phyloP scores from a whole-genome alignment of 2,329 filamentous ascomycete species.

The Alternaria hordeiaustralica region DNA sequence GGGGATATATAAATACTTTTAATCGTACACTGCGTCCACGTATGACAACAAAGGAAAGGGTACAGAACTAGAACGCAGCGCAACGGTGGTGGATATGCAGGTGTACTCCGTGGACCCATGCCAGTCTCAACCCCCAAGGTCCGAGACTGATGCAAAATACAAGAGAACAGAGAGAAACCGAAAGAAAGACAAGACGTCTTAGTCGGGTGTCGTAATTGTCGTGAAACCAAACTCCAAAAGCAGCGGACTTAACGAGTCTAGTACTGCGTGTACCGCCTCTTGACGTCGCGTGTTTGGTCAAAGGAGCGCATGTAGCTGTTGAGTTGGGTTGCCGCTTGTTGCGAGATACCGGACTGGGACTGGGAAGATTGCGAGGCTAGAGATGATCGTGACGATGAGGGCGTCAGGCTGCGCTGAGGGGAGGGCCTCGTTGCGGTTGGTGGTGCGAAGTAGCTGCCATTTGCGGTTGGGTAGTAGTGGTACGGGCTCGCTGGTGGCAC shows the following conservation, averaged over 20 bases:
- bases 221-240: slow-evolving; percentile 27
- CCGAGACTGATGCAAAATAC: slow-evolving; percentile 19
- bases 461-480: slow-evolving; percentile 44
- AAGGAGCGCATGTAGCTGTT: slow-evolving; percentile 88
- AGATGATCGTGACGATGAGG: slow-evolving; percentile 82
- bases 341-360: slow-evolving; percentile 66
- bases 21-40: slow-evolving; percentile 34
- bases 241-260: slow-evolving; percentile 8
- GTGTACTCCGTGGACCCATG: slow-evolving; percentile 29
- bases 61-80: slow-evolving; percentile 30
- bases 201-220: slow-evolving; percentile 21
- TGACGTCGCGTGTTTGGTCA: slow-evolving; percentile 74
- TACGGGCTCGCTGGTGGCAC: slow-evolving; percentile 55
- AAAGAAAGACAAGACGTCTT: slow-evolving; percentile 10
- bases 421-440: slow-evolving; percentile 35
- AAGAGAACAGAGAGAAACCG: slow-evolving; percentile 8
- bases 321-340: slow-evolving; percentile 79
- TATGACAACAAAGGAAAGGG: slow-evolving; percentile 27
- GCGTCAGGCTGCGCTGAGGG: slow-evolving; percentile 53
- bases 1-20: slow-evolving; percentile 40
- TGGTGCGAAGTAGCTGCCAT: slow-evolving; percentile 48
- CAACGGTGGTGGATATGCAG: slow-evolving; percentile 28
- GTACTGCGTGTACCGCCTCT: slow-evolving; percentile 50
- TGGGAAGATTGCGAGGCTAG: slow-evolving; percentile 73
- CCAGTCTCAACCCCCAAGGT: slow-evolving; percentile 16